Conservation (phyloP, 23 red algal species). For the Chondrus crispus region DNA sequence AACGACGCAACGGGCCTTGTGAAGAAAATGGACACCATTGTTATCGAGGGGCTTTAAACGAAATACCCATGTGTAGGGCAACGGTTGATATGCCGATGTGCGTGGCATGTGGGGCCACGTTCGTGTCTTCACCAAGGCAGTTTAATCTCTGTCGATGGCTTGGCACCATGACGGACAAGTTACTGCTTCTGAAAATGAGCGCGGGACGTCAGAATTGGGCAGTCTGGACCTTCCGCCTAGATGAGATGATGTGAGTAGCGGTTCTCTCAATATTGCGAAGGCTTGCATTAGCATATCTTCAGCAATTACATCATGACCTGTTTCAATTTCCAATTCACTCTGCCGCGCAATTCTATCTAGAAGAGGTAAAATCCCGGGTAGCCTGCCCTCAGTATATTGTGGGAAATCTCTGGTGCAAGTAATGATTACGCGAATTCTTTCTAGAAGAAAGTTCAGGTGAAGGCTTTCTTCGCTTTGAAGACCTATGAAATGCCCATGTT, state of each 20-base stretch:
- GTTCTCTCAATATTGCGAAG: neutral
- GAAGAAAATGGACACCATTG: constrained; percentile 3
- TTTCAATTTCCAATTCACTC: neutral
- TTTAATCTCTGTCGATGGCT: neutral
- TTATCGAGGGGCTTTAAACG: constrained; percentile 5
- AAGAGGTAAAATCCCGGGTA: neutral
- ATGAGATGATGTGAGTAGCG: neutral
- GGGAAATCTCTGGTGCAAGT: neutral
- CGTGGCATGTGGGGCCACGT: neutral
- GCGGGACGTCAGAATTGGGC: neutral
- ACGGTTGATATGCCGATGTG: neutral
- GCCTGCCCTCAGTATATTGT: too few relatives aligned
- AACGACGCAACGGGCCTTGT: constrained; percentile 17
- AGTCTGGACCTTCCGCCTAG: neutral
- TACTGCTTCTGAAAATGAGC: neutral
- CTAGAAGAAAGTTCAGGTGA: neutral
- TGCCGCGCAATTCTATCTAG: neutral
- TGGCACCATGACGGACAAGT: neutral
- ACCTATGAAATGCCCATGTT: neutral
- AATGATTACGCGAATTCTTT: neutral
- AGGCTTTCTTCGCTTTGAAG: neutral
- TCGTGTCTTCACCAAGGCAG: neutral
- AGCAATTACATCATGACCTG: neutral
- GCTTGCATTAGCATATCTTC: neutral
- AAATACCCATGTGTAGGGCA: constrained; percentile 30